These are phyloP conservation scores for Whalleya microplaca DNA, from an alignment of 2,329 filamentous ascomycete species.

Conservation along the genomic window DNA sequence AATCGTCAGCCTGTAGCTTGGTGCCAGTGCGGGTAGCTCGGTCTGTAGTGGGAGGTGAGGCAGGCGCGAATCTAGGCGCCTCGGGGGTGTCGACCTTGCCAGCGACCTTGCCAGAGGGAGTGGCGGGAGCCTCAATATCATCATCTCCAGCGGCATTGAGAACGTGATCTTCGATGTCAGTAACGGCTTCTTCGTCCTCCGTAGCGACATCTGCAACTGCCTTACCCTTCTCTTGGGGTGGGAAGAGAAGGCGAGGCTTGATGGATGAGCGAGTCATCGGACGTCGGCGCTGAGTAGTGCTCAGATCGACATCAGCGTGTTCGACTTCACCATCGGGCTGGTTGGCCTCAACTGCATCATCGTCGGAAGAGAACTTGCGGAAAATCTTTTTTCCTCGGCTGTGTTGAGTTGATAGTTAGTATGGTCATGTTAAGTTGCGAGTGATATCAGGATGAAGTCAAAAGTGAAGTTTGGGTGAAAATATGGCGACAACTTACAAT, in stretches of 20 bases:
- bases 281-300: conserved; percentile 39
- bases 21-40: conserved; percentile 61
- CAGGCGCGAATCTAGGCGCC: conserved; percentile 58
- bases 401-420: conserved; percentile 18
- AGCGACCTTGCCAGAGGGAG: conserved; percentile 38
- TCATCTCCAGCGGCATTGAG: conserved; percentile 42
- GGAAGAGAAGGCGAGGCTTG: conserved; percentile 74
- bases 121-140: conserved; percentile 43
- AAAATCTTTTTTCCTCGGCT: conserved; percentile 83
- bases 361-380: conserved; percentile 61
- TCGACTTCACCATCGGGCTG: conserved; percentile 39
- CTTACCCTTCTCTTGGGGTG: conserved; percentile 53
- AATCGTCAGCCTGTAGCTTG: conserved; percentile 49
- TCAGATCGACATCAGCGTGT: conserved; percentile 36
- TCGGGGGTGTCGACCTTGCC: conserved; percentile 53
- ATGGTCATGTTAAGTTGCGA: background rate
- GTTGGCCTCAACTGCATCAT: conserved; percentile 41
- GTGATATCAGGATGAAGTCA: conserved; percentile 30
- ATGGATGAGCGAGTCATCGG: conserved; percentile 68
- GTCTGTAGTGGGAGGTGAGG: conserved; percentile 65
- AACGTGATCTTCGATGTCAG: conserved; percentile 60
- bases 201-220: conserved; percentile 43
- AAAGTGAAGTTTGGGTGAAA: conserved; percentile 6
- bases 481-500: conserved; percentile 64
- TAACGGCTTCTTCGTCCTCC: conserved; percentile 63